phyloP scores from a whole-genome alignment of 1,284 basidiomycete genomes.

The Tylopilus orsonianus region DNA sequence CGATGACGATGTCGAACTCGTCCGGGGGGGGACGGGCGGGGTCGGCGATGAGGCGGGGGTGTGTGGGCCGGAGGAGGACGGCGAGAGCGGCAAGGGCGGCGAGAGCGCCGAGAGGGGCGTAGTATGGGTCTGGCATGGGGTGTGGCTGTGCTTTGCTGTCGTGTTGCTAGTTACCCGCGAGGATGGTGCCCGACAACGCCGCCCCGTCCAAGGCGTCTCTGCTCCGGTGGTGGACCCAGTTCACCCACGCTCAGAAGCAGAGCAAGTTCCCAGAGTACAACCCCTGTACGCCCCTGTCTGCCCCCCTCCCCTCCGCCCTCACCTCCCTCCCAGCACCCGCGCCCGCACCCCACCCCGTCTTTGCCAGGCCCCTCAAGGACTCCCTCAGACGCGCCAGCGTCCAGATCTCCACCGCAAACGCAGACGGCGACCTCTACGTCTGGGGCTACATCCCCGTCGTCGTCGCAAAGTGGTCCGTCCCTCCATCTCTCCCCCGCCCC shows the following conservation, averaged over 20 bases:
- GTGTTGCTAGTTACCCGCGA: neutral
- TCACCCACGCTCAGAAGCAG: slow-evolving; percentile 58
- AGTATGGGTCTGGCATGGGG: neutral
- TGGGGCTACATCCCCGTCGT: slow-evolving; percentile 97
- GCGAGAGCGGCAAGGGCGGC: neutral
- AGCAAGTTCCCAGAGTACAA: slow-evolving; percentile 51
- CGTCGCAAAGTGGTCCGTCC: slow-evolving; percentile 89
- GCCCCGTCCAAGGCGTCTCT: slow-evolving; percentile 63
- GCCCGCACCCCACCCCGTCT: slow-evolving; percentile 54
- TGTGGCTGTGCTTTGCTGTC: slow-evolving; percentile 20
- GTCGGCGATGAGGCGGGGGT: no score
- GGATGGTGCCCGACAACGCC: slow-evolving; percentile 32
- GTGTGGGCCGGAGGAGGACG: no score
- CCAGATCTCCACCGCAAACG: slow-evolving; percentile 90
- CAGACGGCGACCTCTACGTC: slow-evolving; percentile 80
- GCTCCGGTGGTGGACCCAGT: slow-evolving; percentile 83
- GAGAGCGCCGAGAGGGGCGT: slow-evolving; percentile 4
- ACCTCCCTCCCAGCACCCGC: slow-evolving; percentile 16
- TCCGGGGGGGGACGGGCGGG: no score
- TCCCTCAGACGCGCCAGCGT: slow-evolving; percentile 87
- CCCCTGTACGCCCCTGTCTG: slow-evolving; percentile 34
- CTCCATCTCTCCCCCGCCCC: slow-evolving; percentile 5
- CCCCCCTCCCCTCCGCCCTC: slow-evolving; percentile 1
- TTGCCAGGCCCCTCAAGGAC: slow-evolving; percentile 83
- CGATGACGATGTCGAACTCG: slow-evolving; percentile 62